A percentile compares a stretch with the other conserved stretches of the same genome.
These are phyloP conservation scores for Geotrichum reessii DNA, from an alignment of 1,139 yeast genomes.

Conservation along the genomic window DNA sequence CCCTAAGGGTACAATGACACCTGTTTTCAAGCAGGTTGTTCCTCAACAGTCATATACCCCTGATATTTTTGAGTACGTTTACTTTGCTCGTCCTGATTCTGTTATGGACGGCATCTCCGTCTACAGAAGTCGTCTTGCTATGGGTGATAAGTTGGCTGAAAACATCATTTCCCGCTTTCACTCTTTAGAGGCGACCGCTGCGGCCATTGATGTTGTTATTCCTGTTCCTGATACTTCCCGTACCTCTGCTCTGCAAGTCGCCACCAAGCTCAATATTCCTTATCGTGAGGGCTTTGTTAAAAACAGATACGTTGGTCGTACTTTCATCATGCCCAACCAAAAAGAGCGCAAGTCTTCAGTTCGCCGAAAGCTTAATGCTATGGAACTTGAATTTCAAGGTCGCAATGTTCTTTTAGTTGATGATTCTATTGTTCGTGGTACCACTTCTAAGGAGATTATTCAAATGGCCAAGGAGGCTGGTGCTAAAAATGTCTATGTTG, in stretches of 20 bases:
- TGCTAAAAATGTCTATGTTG: constrained; percentile 86
- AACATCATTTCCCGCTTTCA: constrained; percentile 54
- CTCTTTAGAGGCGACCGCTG: constrained; percentile 43
- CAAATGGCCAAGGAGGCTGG: constrained; percentile 98
- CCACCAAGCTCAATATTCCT: constrained; percentile 71
- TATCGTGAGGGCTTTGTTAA: constrained; percentile 97
- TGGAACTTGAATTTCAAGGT: constrained; percentile 85
- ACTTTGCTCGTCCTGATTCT: constrained; percentile 96
- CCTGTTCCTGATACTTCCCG: constrained; percentile 98
- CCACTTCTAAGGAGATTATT: constrained; percentile 92
- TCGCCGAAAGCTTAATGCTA: constrained; percentile 89
- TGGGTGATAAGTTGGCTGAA: constrained; percentile 86
- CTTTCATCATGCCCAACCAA: constrained; percentile 98
- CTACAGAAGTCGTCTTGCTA: constrained; percentile 83
- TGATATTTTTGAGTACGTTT: constrained; percentile 93
- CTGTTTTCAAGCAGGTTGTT: constrained; percentile 85
- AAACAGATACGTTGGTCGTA: constrained; percentile 93
- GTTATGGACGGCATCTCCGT: constrained; percentile 94
- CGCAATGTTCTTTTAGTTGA: constrained; percentile 89
- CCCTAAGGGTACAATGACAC: constrained; percentile 61
- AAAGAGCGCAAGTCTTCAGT: constrained; percentile 90
- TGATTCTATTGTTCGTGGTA: constrained; percentile 95
- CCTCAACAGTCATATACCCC: constrained; percentile 78
- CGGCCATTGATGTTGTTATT: constrained; percentile 83
- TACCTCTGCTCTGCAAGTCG: constrained; percentile 89